Percentiles rank a stretch among this genome's conserved stretches.
Evolutionary conservation across 306 rosid genomes (phyloP).

Genomic region (Potentilla sterilis): DNA sequence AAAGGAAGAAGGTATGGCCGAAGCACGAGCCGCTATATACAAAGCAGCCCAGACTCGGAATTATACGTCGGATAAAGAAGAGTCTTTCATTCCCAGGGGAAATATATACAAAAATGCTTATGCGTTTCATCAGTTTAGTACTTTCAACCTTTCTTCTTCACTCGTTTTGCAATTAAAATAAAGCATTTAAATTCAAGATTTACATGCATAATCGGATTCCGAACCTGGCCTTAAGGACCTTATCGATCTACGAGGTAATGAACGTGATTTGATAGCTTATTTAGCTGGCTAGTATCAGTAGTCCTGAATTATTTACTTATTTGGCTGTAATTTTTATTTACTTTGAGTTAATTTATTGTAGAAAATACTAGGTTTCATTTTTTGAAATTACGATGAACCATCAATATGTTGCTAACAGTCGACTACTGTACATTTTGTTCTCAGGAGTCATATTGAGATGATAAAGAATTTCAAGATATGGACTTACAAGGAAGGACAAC

Average conservation of each 20-base stretch:
- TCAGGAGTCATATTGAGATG: conserved; percentile 82
- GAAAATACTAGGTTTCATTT: too few species aligned
- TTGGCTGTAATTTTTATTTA: too few species aligned
- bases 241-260: not conserved
- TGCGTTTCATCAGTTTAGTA: conserved; percentile 35
- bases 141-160: not conserved
- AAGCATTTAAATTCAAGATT: not conserved
- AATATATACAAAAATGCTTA: conserved; percentile 49
- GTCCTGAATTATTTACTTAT: too few species aligned
- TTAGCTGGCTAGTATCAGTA: too few species aligned
- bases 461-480: conserved; percentile 67
- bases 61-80: conserved; percentile 39
- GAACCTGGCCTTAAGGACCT: not conserved
- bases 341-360: too few species aligned
- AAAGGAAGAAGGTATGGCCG: conserved; percentile 50
- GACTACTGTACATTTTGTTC: not conserved
- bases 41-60: conserved; percentile 35
- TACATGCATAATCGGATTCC: not conserved
- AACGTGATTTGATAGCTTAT: not conserved
- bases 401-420: not conserved
- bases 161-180: not conserved
- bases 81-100: conserved; percentile 57
- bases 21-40: conserved; percentile 50
- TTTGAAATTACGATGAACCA: not conserved
- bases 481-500: conserved; percentile 75